Percentiles rank a stretch among this genome's conserved stretches.
Conservation (phyloP, 495 filamentous ascomycete genomes). For the Physcia stellaris region DNA sequence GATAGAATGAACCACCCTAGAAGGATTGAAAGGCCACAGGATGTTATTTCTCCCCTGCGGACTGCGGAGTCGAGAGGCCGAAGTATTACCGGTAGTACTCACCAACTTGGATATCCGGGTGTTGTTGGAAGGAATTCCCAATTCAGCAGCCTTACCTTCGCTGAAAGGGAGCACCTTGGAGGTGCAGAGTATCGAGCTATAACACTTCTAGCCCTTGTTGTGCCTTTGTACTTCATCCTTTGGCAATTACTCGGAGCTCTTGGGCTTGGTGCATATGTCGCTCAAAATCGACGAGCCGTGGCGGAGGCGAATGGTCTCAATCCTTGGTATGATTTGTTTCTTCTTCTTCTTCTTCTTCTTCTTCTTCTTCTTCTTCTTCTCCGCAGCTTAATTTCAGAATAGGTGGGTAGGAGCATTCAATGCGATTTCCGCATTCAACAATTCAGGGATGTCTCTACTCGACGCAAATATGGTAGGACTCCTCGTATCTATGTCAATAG, state of each 20-base stretch:
- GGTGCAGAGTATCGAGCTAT: slow-evolving; percentile 73
- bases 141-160: slow-evolving; percentile 52
- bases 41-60: slow-evolving; percentile 3
- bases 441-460: slow-evolving; percentile 73
- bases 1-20: slow-evolving; percentile 28
- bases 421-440: slow-evolving; percentile 69
- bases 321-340: slow-evolving; percentile 44
- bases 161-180: slow-evolving; percentile 59
- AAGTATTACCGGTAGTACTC: background rate
- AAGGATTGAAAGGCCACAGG: slow-evolving; percentile 3
- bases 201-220: slow-evolving; percentile 52
- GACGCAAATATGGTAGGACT: slow-evolving; percentile 58
- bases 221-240: slow-evolving; percentile 58
- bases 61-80: background rate
- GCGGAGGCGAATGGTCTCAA: slow-evolving; percentile 55
- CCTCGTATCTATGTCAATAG: background rate
- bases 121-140: slow-evolving; percentile 55
- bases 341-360: too few relatives aligned
- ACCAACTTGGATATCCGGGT: slow-evolving; percentile 26
- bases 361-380: background rate
- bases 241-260: slow-evolving; percentile 62
- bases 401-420: slow-evolving; percentile 60
- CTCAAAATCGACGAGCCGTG: slow-evolving; percentile 40
- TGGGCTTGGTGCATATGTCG: slow-evolving; percentile 59
- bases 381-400: background rate